Evolutionary conservation across 352 stramenopile species (phyloP).

Genomic region (Pilasporangium apinafurcum): DNA sequence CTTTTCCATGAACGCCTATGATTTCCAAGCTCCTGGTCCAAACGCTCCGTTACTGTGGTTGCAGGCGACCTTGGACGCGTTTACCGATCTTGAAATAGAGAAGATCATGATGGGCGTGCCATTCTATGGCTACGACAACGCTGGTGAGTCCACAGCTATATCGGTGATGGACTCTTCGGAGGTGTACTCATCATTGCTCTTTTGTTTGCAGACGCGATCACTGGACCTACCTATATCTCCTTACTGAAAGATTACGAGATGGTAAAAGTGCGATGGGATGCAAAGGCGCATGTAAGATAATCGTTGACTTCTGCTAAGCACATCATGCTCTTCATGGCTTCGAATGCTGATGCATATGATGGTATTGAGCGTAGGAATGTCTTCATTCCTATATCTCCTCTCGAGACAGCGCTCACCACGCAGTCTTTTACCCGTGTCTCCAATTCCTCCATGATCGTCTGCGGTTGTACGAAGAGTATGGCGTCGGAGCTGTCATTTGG

Average conservation of each 20-base stretch:
- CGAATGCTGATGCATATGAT: not conserved
- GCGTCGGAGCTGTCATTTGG: constrained; percentile 63
- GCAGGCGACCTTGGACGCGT: constrained; percentile 40
- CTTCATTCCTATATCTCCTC: constrained; percentile 35
- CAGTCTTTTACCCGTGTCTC: constrained; percentile 77
- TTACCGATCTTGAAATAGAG: constrained; percentile 31
- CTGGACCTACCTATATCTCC: constrained; percentile 29
- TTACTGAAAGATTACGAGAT: constrained; percentile 27
- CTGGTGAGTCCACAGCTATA: constrained; percentile 16
- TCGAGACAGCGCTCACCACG: constrained; percentile 20
- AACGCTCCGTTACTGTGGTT: constrained; percentile 70
- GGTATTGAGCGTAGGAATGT: constrained; percentile 43
- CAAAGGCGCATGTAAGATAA: constrained; percentile 27
- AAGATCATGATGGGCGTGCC: constrained; percentile 70
- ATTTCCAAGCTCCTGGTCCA: constrained; percentile 50
- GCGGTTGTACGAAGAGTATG: constrained; percentile 32
- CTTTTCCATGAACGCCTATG: constrained; percentile 82
- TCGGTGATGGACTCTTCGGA: not conserved
- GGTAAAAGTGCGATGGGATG: constrained; percentile 43
- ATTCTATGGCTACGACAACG: constrained; percentile 80
- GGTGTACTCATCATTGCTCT: not conserved
- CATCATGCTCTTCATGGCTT: not conserved
- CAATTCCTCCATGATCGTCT: constrained; percentile 72
- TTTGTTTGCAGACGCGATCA: constrained; percentile 28
- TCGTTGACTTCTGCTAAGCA: not conserved